Evolutionary conservation across 257 asterid genomes (phyloP).

Genomic region (Catharanthus roseus): DNA sequence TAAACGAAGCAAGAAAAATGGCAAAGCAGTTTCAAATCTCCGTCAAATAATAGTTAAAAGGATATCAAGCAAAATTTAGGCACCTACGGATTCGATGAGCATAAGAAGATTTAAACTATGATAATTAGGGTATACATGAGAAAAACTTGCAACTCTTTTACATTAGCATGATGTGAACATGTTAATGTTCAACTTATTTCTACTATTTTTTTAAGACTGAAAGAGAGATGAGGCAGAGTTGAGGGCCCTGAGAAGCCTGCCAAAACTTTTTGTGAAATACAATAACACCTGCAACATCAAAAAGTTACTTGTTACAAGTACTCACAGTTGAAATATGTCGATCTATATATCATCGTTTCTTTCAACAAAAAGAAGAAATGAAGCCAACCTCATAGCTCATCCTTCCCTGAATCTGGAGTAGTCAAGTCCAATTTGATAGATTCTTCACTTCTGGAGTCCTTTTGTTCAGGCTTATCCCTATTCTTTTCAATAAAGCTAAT

Average conservation of each 20-base stretch:
- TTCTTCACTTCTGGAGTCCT: slow-evolving; percentile 23
- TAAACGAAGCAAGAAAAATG: no score
- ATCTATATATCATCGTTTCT: background rate
- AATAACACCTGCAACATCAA: background rate
- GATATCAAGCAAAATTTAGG: no score
- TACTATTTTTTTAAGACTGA: background rate
- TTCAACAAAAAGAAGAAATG: background rate
- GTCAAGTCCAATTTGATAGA: slow-evolving; percentile 3
- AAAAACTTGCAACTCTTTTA: background rate
- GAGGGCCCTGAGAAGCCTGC: background rate
- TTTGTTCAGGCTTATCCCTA: slow-evolving; percentile 33
- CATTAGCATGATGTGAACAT: background rate
- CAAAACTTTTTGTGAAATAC: background rate
- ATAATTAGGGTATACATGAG: background rate
- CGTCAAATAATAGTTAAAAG: background rate
- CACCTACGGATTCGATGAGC: background rate
- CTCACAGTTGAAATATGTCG: background rate
- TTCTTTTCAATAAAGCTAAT: slow-evolving; percentile 48
- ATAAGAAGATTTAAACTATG: background rate
- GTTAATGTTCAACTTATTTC: background rate
- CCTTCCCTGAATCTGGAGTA: slow-evolving; percentile 25
- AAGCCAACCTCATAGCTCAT: slow-evolving; percentile 52
- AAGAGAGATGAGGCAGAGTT: background rate
- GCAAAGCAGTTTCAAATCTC: no score
- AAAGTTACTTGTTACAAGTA: background rate